Evolutionary conservation across 148 eudicot species (phyloP).

Genomic region (Polygonum maritimum): DNA sequence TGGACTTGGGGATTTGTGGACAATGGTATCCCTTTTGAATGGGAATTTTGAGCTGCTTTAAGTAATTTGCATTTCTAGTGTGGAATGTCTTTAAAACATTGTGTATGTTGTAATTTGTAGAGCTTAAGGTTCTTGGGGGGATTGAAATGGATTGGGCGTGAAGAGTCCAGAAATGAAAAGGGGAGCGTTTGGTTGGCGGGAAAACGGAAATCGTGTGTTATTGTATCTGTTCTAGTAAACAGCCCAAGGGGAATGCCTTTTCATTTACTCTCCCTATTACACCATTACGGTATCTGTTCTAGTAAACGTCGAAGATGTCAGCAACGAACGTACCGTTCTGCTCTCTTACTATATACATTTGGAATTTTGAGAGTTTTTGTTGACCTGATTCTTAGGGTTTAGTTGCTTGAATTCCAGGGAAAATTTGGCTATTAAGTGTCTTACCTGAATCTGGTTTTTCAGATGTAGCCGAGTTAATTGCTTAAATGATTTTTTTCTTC

Average conservation of each 20-base stretch:
- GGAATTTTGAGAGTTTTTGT: neutral
- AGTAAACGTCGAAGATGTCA: conserved; percentile 32
- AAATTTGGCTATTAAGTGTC: neutral
- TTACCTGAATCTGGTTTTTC: too few relatives aligned
- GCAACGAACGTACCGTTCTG: conserved; percentile 34
- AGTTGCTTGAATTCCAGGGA: too few relatives aligned
- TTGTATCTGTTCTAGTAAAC: neutral
- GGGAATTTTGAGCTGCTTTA: neutral
- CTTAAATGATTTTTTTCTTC: neutral
- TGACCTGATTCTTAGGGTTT: neutral
- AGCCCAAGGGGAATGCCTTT: neutral
- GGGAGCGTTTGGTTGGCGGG: conserved; percentile 4
- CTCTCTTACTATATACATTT: neutral
- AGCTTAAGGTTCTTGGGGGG: conserved; percentile 28
- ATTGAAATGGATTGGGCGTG: neutral
- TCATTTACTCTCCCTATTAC: too few relatives aligned
- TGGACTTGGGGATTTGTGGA: neutral
- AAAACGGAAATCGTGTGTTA: neutral
- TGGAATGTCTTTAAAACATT: neutral
- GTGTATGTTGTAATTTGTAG: conserved; percentile 27
- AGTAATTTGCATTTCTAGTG: neutral
- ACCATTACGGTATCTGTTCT: too few relatives aligned
- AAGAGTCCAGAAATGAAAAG: neutral
- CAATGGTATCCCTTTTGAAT: neutral
- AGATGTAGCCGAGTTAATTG: neutral